A percentile compares a stretch with the other conserved stretches of the same genome.
Conservation (phyloP, 139 green algal species). For the Chlorella sp. region DNA sequence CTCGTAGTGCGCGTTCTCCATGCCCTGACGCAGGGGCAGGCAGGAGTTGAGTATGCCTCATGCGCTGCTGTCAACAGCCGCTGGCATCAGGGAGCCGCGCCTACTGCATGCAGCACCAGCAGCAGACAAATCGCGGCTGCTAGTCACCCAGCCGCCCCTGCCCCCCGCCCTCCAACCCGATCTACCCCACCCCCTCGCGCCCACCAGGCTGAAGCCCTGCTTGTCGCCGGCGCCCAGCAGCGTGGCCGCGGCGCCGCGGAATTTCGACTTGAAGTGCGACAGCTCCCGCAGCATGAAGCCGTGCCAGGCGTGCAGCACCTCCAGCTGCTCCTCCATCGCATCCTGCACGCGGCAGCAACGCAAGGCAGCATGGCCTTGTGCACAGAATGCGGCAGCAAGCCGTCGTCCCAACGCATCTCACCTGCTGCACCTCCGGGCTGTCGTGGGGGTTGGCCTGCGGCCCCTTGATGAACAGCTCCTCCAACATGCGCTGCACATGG, state of each 20-base stretch:
- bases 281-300: slow-evolving; percentile 46
- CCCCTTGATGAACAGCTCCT: slow-evolving; percentile 59
- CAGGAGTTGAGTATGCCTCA: too few relatives aligned
- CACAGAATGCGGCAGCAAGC: not conserved
- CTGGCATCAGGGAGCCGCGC: too few relatives aligned
- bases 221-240: slow-evolving; percentile 65
- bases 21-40: slow-evolving; percentile 14
- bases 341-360: not conserved
- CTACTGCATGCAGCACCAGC: too few relatives aligned
- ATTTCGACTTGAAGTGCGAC: slow-evolving; percentile 70
- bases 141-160: too few relatives aligned
- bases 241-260: slow-evolving; percentile 46
- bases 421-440: slow-evolving; percentile 31
- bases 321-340: slow-evolving; percentile 66
- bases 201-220: slow-evolving; percentile 28
- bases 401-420: not conserved
- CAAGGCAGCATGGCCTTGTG: not conserved
- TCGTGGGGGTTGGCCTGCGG: slow-evolving; percentile 29
- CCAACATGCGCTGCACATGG: slow-evolving; percentile 22
- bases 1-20: slow-evolving; percentile 72
- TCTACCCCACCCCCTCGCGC: not conserved
- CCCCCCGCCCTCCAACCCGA: too few relatives aligned
- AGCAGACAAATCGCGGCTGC: too few relatives aligned
- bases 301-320: slow-evolving; percentile 71
- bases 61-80: too few relatives aligned